Evolutionary conservation across 1,284 basidiomycete genomes (phyloP), one percentile per base, ranked within the genome.

Genomic region (Rhizoctonia solani): DNA sequence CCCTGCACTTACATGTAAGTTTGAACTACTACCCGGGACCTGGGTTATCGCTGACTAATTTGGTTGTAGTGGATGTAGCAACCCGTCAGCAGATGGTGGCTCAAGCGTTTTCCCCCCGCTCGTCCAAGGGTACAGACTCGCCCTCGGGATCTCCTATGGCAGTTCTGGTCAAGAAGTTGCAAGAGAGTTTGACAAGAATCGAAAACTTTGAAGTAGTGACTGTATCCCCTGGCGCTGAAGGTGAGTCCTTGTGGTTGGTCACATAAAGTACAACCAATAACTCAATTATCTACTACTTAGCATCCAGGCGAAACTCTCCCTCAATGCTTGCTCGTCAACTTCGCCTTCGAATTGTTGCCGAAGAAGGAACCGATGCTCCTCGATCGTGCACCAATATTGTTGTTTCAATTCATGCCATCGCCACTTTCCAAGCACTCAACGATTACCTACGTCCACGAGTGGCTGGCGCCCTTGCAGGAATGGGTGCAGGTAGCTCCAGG

Each of bases 381-480:
- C 87, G 89, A 65, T 89, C 85, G 73, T 83, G 93, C 67, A 88
- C 90, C 72, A 93, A 93, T 71, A 90, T 98, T 72, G 91, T 93
- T 52, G 92, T 97, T 37, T 97, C 94, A 2, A 96, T 98, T 69
- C 95, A 97, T 74, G 95, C 94, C 2, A 96, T 98, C 68, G 95
- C 95, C 0, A 96, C 94, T 0, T 93, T 98, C 82, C 93, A 95
- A 76, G 93, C 94, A 0, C 82, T 98, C 32, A 93, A 96, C 73
- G 94, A 96, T 76, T 98, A 97, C 76, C 84, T 98, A 11, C 88
- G 93, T 0, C 95, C 95, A 16, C 84, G 93, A 6, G 88, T 98
- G 23, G 83, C 92, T n/a, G 92, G 92, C 5, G 77, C 90, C 4
- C 77, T 87, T 53, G 82, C 83, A 5, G 71, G 71, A 19, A 71